phyloP scores from a whole-genome alignment of 2,329 filamentous ascomycete genomes.

The Pestalotiopsis sp. region DNA sequence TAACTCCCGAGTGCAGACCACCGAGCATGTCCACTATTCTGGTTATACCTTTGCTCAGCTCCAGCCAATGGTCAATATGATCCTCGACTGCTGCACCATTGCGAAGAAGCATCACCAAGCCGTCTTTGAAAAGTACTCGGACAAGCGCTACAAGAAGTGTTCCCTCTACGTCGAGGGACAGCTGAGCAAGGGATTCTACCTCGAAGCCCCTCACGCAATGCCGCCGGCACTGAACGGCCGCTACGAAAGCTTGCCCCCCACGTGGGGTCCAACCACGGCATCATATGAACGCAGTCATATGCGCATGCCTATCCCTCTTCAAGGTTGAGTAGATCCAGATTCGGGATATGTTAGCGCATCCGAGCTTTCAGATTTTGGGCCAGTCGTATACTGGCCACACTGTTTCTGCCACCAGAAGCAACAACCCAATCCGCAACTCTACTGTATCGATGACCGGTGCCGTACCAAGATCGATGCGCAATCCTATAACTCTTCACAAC shows the following conservation, averaged over 20 bases:
- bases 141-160: constrained; percentile 84
- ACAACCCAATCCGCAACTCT: neutral
- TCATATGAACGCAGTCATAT: constrained; percentile 9
- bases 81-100: constrained; percentile 85
- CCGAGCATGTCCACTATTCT: constrained; percentile 87
- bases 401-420: neutral
- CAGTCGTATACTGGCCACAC: neutral
- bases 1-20: constrained; percentile 59
- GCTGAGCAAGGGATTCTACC: constrained; percentile 61
- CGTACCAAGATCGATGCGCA: neutral
- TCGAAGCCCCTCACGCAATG: constrained; percentile 41
- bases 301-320: constrained; percentile 29
- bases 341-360: neutral
- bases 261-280: neutral
- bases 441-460: neutral
- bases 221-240: constrained; percentile 14
- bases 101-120: constrained; percentile 81
- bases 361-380: neutral
- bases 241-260: constrained; percentile 16
- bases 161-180: constrained; percentile 79
- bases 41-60: constrained; percentile 90
- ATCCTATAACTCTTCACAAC: too few relatives aligned
- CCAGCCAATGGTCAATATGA: constrained; percentile 72
- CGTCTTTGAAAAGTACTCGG: constrained; percentile 89
- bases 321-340: constrained; percentile 19